A percentile compares a stretch with the other conserved stretches of the same genome.
Conservation (phyloP, 495 filamentous ascomycete genomes). For the Rusavskia elegans region DNA sequence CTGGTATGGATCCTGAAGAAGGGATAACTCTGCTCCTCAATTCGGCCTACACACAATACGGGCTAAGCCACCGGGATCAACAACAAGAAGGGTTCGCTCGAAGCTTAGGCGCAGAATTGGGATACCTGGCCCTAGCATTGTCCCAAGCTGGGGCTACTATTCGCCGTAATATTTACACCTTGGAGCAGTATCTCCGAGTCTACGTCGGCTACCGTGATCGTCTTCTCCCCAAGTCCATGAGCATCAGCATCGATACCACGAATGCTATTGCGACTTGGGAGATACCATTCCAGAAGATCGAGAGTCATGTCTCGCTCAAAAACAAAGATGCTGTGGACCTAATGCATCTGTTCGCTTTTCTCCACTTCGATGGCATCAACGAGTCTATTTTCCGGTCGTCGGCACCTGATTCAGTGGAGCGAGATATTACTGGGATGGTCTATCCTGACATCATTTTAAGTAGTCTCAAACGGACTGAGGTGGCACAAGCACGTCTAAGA, state of each 20-base stretch:
- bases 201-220: conserved; percentile 11
- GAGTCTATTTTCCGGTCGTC: conserved; percentile 14
- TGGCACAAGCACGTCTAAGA: conserved; percentile 9
- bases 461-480: conserved; percentile 3
- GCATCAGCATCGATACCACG: conserved; percentile 2
- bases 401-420: conserved; percentile 6
- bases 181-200: conserved; percentile 18
- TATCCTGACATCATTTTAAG: conserved; percentile 5
- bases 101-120: conserved; percentile 10
- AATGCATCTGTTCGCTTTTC: conserved; percentile 20
- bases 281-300: conserved; percentile 14
- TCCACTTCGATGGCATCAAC: conserved; percentile 20
- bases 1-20: conserved; percentile 17
- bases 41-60: conserved; percentile 4
- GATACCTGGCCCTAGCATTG: conserved; percentile 24
- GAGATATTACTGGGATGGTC: not conserved
- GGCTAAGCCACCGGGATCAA: conserved; percentile 3
- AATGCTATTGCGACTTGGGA: conserved; percentile 22
- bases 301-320: conserved; percentile 3
- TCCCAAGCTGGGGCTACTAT: conserved; percentile 22
- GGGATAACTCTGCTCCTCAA: conserved; percentile 19
- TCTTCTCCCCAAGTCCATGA: conserved; percentile 3
- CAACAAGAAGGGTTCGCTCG: conserved; percentile 12
- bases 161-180: conserved; percentile 13
- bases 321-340: conserved; percentile 17